Conservation (phyloP, 371 early-diverging fungal genomes). For the Rhizopus sp. region DNA sequence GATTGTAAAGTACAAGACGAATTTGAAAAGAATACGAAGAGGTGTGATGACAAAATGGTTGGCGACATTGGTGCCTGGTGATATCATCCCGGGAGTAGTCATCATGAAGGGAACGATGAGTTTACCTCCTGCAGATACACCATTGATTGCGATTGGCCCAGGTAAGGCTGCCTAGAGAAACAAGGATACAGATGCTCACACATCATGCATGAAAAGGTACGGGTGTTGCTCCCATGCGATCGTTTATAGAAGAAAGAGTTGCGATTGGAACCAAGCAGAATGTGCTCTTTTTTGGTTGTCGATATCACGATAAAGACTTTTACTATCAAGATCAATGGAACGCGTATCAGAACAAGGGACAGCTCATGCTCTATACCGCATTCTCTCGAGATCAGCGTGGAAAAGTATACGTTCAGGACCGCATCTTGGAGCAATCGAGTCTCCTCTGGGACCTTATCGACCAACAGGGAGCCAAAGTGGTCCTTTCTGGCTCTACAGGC, state of each 20-base stretch:
- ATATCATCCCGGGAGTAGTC: slow-evolving; percentile 51
- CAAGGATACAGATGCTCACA: not conserved
- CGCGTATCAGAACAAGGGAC: slow-evolving; percentile 40
- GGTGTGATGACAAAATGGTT: slow-evolving; percentile 91
- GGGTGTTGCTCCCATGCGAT: slow-evolving; percentile 90
- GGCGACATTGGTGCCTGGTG: slow-evolving; percentile 40
- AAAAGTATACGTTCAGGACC: slow-evolving; percentile 81
- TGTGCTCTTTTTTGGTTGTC: slow-evolving; percentile 81
- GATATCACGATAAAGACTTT: slow-evolving; percentile 72
- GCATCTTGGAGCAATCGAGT: slow-evolving; percentile 59
- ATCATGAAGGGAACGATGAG: slow-evolving; percentile 77
- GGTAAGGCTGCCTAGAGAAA: slow-evolving; percentile 37
- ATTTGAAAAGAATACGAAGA: slow-evolving; percentile 63
- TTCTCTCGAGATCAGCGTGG: slow-evolving; percentile 70
- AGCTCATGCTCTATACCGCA: slow-evolving; percentile 66
- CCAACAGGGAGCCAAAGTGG: slow-evolving; percentile 59
- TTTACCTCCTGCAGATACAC: slow-evolving; percentile 58
- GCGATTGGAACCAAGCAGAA: slow-evolving; percentile 56
- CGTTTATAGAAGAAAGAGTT: slow-evolving; percentile 75
- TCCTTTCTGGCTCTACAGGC: slow-evolving; percentile 78
- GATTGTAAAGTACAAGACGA: slow-evolving; percentile 84
- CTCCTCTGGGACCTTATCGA: slow-evolving; percentile 70
- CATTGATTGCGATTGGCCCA: slow-evolving; percentile 78
- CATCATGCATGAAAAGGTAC: slow-evolving; percentile 57
- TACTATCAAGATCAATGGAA: slow-evolving; percentile 73